Evolutionary conservation across 805 yeast genomes (phyloP).

Genomic region (Phaffomyces thermotolerans): DNA sequence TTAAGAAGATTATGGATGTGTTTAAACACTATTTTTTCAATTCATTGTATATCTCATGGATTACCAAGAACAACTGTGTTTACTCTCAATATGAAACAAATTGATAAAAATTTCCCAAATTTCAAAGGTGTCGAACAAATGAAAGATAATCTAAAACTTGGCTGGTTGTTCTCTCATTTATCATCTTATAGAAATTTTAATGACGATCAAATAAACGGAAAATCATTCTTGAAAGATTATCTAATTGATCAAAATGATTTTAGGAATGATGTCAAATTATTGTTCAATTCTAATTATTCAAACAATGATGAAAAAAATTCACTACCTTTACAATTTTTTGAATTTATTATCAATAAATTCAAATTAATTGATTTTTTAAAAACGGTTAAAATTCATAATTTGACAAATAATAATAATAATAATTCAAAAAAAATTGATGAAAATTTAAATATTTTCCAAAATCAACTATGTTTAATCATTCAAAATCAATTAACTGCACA

Average conservation of each 20-base stretch:
- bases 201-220: background rate
- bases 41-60: constrained; percentile 48
- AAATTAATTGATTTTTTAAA: constrained; percentile 30
- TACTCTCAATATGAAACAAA: constrained; percentile 6
- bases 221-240: background rate
- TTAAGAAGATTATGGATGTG: constrained; percentile 40
- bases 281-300: background rate
- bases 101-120: constrained; percentile 18
- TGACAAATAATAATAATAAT: background rate
- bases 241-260: background rate
- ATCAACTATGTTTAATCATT: constrained; percentile 32
- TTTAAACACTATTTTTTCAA: constrained; percentile 41
- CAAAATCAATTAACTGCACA: constrained; percentile 22
- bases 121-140: constrained; percentile 14
- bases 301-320: constrained; percentile 1
- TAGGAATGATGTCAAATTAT: background rate
- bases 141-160: constrained; percentile 21
- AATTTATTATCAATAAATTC: constrained; percentile 28
- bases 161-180: constrained; percentile 20
- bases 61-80: constrained; percentile 29
- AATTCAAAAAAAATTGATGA: constrained; percentile 22
- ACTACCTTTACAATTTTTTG: constrained; percentile 21
- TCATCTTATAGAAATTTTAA: constrained; percentile 7
- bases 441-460: constrained; percentile 29
- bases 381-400: constrained; percentile 24